Evolutionary conservation across 352 stramenopile genomes (phyloP), one percentile per base, ranked within the genome.

Genomic region (Phytopythium aichiense): DNA sequence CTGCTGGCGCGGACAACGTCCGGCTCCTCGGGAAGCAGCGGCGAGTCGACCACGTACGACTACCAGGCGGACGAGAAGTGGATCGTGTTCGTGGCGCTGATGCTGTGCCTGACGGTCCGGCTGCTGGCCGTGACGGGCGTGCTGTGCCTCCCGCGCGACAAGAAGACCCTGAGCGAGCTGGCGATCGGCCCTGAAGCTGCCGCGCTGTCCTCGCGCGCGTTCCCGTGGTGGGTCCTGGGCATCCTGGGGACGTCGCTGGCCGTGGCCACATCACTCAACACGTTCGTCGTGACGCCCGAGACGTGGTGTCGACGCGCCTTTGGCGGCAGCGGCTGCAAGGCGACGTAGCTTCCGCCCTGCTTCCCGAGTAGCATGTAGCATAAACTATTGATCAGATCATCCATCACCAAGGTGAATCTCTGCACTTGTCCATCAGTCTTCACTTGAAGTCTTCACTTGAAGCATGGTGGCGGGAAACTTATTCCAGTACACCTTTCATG

Each of bases 261-360:
- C 37, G 69, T 60, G 16, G 33, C 68, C 7, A 60, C 60, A n/a
- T 65, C 67, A 25, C 45, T 69, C 30, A 71, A 68, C 31, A 59
- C 71, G 33, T 56, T 73, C 38, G 61, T 68, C n/a, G 68, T 78
- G 45, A 70, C 71, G 31, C 68, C 68, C 13, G 63, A 73, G 20
- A 78, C 66, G n/a, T 66, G 52, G 59, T 71, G 68, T 52, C 68
- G 69, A 13, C 71, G 70, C 31, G 68, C 51, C 40, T 78, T 76
- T 15, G 64, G 63, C 37, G 71, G 64, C 54, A 53, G 59, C 25
- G 71, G 71, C 2, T 71, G 71, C 54, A 64, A 33, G 35, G 49
- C 7, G 22, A 28, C 33, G 35, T 58, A 51, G 45, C n/a, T n/a
- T n/a, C n/a, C n/a, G n/a, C n/a, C n/a, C n/a, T n/a, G n/a, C n/a